Base-by-base conservation (phyloP, 192 early-diverging fungal genomes). In the Linnemannia elongata region DNA sequence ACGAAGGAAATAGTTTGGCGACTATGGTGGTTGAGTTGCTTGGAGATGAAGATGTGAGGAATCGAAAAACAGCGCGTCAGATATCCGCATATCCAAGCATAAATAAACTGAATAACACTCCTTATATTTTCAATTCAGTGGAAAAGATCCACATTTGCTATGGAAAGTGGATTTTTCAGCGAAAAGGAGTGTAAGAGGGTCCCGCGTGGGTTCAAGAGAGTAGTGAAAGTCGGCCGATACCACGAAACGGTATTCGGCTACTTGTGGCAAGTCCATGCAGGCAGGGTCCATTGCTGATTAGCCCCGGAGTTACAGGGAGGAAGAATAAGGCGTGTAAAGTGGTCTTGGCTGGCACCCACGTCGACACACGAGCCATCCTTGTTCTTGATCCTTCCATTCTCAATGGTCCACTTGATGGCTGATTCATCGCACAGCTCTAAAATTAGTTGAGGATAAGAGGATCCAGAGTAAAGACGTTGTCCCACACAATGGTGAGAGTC, bases 251-350 rank as follows among this genome's bases (percentile, higher is more conserved):
- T 60, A 60, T 60, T 60, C 24, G 55, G 55, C n/a, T 60, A 60
- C 55, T 60, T 60, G n/a, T 22, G 55, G 55, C 55, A 60, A 60
- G 55, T 60, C 55, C 55, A 60, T 60, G 24, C 55, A 60, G 55
- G 55, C n/a, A 60, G n/a, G n/a, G 55, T 60, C 55, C 55, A 60
- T 60, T 60, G 55, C 55, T 60, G 55, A 27, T 60, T 60, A 7
- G 55, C 55, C n/a, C 55, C 55, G 55, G 55, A 60, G 55, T 60
- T 60, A 60, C 55, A 60, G 30, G 55, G 55, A 60, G 55, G 55
- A 60, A 60, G 55, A 60, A 60, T 60, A 60, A 60, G 55, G 55
- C 55, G 55, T 60, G 55, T 60, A 60, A 60, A 60, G n/a, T 60
- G 55, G 55, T 27, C 55, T 60, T 60, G 55, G n/a, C 55, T 60